phyloP scores from a whole-genome alignment of 2,329 filamentous ascomycete species.

The Aspergillus carbonarius region DNA sequence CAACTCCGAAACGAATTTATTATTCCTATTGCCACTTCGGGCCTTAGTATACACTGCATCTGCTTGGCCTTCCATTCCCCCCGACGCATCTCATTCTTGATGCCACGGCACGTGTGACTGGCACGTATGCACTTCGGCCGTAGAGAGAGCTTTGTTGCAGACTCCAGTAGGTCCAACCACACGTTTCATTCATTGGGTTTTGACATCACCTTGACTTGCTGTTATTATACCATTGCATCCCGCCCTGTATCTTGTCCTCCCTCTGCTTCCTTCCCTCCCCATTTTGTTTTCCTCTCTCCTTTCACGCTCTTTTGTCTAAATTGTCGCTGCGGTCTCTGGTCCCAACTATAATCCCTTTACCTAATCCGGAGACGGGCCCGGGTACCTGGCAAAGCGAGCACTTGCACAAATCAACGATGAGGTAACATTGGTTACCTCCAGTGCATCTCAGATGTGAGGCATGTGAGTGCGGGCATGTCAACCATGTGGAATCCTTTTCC shows the following conservation, averaged over 20 bases:
- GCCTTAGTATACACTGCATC: neutral
- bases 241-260: neutral
- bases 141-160: neutral
- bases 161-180: conserved; percentile 1
- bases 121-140: neutral
- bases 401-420: neutral
- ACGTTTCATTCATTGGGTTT: neutral
- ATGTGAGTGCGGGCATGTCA: neutral
- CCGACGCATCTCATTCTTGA: neutral
- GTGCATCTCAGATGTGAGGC: neutral
- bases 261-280: neutral
- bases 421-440: neutral
- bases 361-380: neutral
- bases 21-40: neutral
- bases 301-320: neutral
- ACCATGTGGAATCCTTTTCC: neutral
- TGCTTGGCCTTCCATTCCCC: neutral
- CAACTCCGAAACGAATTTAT: neutral
- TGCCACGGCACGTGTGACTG: conserved; percentile 1
- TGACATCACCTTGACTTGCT: neutral
- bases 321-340: neutral
- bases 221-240: neutral
- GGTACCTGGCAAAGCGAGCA: neutral
- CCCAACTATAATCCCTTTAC: neutral
- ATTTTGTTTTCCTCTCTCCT: neutral